phyloP scores from a whole-genome alignment of 169 alveolate genomes.

The Pseudocohnilembus persalinus region DNA sequence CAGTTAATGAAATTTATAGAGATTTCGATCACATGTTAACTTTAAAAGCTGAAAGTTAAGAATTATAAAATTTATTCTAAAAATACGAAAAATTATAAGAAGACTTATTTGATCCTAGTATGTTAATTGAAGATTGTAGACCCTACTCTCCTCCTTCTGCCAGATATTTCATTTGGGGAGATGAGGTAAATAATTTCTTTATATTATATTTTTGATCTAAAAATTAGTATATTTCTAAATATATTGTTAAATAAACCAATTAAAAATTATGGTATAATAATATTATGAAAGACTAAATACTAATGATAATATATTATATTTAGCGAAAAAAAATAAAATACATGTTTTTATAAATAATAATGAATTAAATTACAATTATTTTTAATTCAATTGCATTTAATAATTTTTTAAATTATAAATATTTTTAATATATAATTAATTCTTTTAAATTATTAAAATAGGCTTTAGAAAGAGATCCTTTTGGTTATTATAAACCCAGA shows the following conservation, averaged over 20 bases:
- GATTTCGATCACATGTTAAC: constrained; percentile 32
- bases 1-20: constrained; percentile 4
- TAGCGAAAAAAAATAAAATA: too few relatives aligned
- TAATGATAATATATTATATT: too few relatives aligned
- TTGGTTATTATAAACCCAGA: constrained; percentile 37
- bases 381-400: too few relatives aligned
- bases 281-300: too few relatives aligned
- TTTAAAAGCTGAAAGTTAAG: constrained; percentile 24
- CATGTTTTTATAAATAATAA: too few relatives aligned
- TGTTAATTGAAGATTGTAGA: constrained; percentile 46
- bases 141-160: constrained; percentile 43
- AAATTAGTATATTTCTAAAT: too few relatives aligned
- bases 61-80: constrained; percentile 12
- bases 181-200: too few relatives aligned
- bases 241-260: too few relatives aligned
- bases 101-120: constrained; percentile 38
- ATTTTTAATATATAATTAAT: neutral
- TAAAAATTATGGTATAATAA: too few relatives aligned
- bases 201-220: too few relatives aligned
- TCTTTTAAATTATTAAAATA: neutral
- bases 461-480: constrained; percentile 37
- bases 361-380: too few relatives aligned
- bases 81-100: constrained; percentile 41
- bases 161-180: constrained; percentile 35
- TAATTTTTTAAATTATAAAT: neutral